Evolutionary conservation across 352 stramenopile species (phyloP).

Genomic region (Phytopythium montanum): DNA sequence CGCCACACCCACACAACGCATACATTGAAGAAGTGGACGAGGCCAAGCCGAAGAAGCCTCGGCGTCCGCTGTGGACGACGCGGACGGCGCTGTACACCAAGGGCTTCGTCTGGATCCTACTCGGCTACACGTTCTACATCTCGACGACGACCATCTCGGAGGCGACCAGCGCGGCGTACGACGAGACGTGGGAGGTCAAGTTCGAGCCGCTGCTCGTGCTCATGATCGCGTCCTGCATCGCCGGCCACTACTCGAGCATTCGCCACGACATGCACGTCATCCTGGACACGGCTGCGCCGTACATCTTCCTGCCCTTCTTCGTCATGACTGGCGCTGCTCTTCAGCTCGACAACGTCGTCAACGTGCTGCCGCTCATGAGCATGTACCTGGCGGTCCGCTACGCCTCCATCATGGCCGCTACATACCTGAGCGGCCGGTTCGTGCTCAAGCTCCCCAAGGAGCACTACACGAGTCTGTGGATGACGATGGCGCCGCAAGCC

Average conservation of each 20-base stretch:
- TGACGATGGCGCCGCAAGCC: slow-evolving; percentile 67
- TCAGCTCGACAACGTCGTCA: slow-evolving; percentile 58
- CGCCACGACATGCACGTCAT: slow-evolving; percentile 73
- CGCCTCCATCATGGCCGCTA: slow-evolving; percentile 49
- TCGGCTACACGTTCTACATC: slow-evolving; percentile 61
- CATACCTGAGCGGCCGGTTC: slow-evolving; percentile 47
- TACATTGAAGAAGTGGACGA: slow-evolving; percentile 43
- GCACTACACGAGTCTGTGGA: slow-evolving; percentile 66
- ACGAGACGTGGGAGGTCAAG: slow-evolving; percentile 62
- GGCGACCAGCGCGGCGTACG: slow-evolving; percentile 40
- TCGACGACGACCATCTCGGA: slow-evolving; percentile 51
- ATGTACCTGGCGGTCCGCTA: slow-evolving; percentile 56
- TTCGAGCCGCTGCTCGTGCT: slow-evolving; percentile 62
- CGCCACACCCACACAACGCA: slow-evolving; percentile 46
- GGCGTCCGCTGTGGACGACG: slow-evolving; percentile 18
- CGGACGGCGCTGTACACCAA: slow-evolving; percentile 44
- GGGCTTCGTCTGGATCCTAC: slow-evolving; percentile 59
- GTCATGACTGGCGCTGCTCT: slow-evolving; percentile 63
- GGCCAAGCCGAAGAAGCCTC: slow-evolving; percentile 6
- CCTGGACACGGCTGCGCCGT: slow-evolving; percentile 54
- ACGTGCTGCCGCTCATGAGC: slow-evolving; percentile 59
- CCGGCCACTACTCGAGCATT: slow-evolving; percentile 50
- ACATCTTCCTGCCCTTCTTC: slow-evolving; percentile 74
- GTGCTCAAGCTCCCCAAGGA: slow-evolving; percentile 49
- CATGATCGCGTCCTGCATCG: slow-evolving; percentile 55